Evolutionary conservation across 2,329 filamentous ascomycete species (phyloP).

Genomic region (Cladobotryum mycophilum): DNA sequence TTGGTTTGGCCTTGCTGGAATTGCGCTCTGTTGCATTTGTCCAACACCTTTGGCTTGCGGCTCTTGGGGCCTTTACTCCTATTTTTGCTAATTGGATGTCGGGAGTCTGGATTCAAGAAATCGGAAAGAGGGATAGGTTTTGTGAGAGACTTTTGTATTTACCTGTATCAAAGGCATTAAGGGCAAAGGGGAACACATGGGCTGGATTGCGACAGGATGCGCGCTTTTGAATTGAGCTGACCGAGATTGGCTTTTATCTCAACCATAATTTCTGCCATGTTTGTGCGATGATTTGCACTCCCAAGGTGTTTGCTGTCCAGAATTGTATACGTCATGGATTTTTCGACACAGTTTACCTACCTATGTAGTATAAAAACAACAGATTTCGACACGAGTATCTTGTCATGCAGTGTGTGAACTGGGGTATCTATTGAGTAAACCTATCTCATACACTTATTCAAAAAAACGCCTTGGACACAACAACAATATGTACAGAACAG

Average conservation of each 20-base stretch:
- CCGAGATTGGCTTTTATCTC: background rate
- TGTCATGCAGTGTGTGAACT: constrained; percentile 1
- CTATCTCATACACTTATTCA: background rate
- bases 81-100: constrained; percentile 14
- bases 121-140: background rate
- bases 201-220: background rate
- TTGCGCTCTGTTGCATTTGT: constrained; percentile 3
- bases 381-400: background rate
- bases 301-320: too few relatives aligned
- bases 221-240: background rate
- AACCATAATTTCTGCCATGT: background rate
- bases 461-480: constrained; percentile 4
- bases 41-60: constrained; percentile 4
- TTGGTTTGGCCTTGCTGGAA: background rate
- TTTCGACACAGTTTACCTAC: too few relatives aligned
- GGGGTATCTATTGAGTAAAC: constrained; percentile 9
- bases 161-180: background rate
- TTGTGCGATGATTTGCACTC: background rate
- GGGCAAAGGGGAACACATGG: constrained; percentile 2
- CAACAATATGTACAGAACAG: constrained; percentile 3
- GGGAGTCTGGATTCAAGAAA: constrained; percentile 23
- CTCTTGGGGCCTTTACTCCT: constrained; percentile 11
- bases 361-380: too few relatives aligned
- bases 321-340: too few relatives aligned
- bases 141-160: background rate